Conservation (phyloP, 805 yeast species). For the Candida manassasensis region DNA sequence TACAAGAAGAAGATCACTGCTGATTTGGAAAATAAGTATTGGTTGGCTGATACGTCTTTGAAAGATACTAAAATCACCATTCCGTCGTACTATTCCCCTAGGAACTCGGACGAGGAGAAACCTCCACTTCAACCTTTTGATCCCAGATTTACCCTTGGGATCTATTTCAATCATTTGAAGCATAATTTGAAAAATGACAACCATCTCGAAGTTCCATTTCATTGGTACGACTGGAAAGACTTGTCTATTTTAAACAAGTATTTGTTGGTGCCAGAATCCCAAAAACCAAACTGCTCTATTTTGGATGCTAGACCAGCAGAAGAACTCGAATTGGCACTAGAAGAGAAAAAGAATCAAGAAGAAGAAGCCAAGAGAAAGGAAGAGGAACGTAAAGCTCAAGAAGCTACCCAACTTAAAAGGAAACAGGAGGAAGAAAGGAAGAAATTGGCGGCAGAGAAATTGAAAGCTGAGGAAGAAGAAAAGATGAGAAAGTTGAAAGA, state of each 20-base stretch:
- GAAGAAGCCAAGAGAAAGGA: constrained; percentile 7
- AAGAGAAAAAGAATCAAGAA: constrained; percentile 8
- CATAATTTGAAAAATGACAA: constrained; percentile 4
- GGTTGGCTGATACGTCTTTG: constrained; percentile 15
- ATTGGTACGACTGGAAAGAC: constrained; percentile 56
- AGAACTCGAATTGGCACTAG: constrained; percentile 4
- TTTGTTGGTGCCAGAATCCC: constrained; percentile 17
- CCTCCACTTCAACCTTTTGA: constrained; percentile 27
- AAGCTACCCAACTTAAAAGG: constrained; percentile 1
- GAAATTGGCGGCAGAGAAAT: constrained; percentile 8
- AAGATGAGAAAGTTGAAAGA: constrained; percentile 7
- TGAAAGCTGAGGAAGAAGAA: constrained; percentile 8
- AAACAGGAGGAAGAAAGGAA: constrained; percentile 6
- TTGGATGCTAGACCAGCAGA: constrained; percentile 33
- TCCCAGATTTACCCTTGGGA: constrained; percentile 26
- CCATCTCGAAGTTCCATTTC: constrained; percentile 32
- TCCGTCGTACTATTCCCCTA: constrained; percentile 11
- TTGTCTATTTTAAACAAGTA: constrained; percentile 37
- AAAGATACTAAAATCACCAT: constrained; percentile 9
- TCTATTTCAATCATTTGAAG: constrained; percentile 16
- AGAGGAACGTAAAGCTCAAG: constrained; percentile 5
- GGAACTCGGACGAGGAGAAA: constrained; percentile 10
- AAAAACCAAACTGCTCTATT: constrained; percentile 37
- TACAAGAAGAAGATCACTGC: constrained; percentile 11
- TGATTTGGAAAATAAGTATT: constrained; percentile 23